phyloP scores from a whole-genome alignment of 805 yeast species.

The Wickerhamiella azymoides region DNA sequence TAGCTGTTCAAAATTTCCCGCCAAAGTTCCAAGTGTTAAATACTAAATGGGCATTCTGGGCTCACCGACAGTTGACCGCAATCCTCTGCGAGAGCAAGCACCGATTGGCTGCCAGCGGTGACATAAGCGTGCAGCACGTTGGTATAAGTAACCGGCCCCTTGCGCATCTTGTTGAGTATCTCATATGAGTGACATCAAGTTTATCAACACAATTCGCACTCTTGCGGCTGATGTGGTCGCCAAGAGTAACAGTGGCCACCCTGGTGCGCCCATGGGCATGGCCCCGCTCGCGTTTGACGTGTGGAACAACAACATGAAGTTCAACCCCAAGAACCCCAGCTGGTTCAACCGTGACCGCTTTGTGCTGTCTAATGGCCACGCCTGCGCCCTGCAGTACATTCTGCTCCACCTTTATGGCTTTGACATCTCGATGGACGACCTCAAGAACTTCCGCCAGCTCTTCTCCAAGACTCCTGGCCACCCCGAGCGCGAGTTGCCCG shows the following conservation, averaged over 20 bases:
- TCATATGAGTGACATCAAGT: conserved; percentile 51
- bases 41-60: no score
- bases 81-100: no score
- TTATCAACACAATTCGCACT: conserved; percentile 78
- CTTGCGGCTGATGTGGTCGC: conserved; percentile 78
- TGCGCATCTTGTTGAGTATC: not conserved
- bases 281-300: conserved; percentile 91
- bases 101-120: no score
- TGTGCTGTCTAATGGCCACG: conserved; percentile 92
- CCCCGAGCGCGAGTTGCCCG: conserved; percentile 84
- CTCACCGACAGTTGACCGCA: no score
- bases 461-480: conserved; percentile 93
- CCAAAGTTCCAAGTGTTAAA: no score
- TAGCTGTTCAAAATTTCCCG: no score
- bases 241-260: conserved; percentile 92
- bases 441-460: conserved; percentile 80
- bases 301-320: conserved; percentile 58
- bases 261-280: conserved; percentile 97
- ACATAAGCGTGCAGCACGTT: no score
- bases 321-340: conserved; percentile 81
- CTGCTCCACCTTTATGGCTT: conserved; percentile 78
- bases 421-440: conserved; percentile 66
- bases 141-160: no score
- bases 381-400: conserved; percentile 78
- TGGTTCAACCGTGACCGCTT: conserved; percentile 96